A percentile compares a stretch with the other conserved stretches of the same genome.
These are phyloP conservation scores for Phialocephala sp. DNA, from an alignment of 2,329 filamentous ascomycete species.

Conservation along the genomic window DNA sequence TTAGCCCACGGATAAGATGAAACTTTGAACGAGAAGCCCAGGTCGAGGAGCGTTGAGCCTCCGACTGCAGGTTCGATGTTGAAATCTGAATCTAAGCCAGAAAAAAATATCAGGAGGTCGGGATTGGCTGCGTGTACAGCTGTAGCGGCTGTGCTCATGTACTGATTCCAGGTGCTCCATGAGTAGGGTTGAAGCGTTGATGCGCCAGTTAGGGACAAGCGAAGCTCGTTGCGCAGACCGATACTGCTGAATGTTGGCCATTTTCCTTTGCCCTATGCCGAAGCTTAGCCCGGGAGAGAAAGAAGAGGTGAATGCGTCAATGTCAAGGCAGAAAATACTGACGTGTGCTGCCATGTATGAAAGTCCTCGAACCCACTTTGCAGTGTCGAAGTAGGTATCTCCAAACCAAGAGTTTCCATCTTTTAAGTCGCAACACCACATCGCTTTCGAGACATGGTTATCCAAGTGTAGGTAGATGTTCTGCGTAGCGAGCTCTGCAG, in stretches of 20 bases:
- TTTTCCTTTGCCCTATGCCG: conserved; percentile 28
- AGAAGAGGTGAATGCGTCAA: conserved; percentile 2
- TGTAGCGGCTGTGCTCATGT: conserved; percentile 48
- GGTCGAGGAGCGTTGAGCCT: conserved; percentile 22
- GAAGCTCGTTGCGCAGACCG: conserved; percentile 48
- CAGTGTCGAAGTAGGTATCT: conserved; percentile 61
- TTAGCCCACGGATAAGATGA: conserved; percentile 47
- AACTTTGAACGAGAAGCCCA: conserved; percentile 42
- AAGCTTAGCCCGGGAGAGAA: not conserved
- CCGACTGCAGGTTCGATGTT: conserved; percentile 30
- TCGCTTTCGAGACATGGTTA: conserved; percentile 63
- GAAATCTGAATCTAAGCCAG: conserved; percentile 52
- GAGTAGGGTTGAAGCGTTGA: conserved; percentile 44
- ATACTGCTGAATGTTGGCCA: conserved; percentile 31
- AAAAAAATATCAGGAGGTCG: conserved; percentile 52
- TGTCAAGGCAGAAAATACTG: conserved; percentile 31
- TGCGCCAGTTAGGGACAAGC: conserved; percentile 29
- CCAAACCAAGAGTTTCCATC: conserved; percentile 68
- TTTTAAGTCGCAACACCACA: conserved; percentile 60
- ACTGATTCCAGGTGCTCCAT: conserved; percentile 52
- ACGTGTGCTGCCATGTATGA: conserved; percentile 65
- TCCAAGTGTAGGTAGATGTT: conserved; percentile 63
- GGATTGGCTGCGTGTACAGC: conserved; percentile 50
- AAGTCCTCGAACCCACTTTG: conserved; percentile 65
- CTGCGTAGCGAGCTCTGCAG: conserved; percentile 60